Conservation (phyloP, 257 asterid genomes). For the Apocynum venetum region DNA sequence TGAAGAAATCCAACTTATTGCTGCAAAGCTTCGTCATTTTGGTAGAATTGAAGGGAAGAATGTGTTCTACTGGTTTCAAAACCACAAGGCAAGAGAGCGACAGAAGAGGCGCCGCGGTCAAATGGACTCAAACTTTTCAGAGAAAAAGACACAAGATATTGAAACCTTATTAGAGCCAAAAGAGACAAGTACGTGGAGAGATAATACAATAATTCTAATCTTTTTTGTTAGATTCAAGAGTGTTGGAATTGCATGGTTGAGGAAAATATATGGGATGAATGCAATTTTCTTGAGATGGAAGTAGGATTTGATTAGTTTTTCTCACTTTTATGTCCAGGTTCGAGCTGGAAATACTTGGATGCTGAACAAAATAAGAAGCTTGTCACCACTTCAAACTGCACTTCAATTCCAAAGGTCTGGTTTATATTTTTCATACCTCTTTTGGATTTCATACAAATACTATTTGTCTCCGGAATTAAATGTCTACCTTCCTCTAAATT, state of each 20-base stretch:
- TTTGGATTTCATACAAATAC: not conserved
- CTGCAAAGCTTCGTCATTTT: conserved; percentile 53
- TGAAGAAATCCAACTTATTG: conserved; percentile 71
- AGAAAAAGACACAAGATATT: conserved; percentile 12
- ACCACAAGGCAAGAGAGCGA: conserved; percentile 79
- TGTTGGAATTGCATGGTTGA: not conserved
- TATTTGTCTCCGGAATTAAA: no score
- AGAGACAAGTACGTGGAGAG: conserved; percentile 25
- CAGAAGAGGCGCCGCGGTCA: conserved; percentile 65
- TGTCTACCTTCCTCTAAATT: no score
- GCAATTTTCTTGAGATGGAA: not conserved
- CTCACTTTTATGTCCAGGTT: conserved; percentile 23
- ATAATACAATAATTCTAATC: not conserved
- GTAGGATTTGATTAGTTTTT: not conserved
- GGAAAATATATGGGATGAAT: not conserved
- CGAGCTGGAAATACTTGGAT: conserved; percentile 34
- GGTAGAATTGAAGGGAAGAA: conserved; percentile 83
- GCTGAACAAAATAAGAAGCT: conserved; percentile 30
- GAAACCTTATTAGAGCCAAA: conserved; percentile 11
- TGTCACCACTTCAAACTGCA: conserved; percentile 28
- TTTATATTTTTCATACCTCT: not conserved
- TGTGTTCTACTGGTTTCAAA: conserved; percentile 82
- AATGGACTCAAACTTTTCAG: conserved; percentile 21
- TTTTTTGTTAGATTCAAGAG: not conserved
- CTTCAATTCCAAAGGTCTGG: conserved; percentile 41